Evolutionary conservation across 257 asterid species (phyloP).

Genomic region (Solanum microdontum): DNA sequence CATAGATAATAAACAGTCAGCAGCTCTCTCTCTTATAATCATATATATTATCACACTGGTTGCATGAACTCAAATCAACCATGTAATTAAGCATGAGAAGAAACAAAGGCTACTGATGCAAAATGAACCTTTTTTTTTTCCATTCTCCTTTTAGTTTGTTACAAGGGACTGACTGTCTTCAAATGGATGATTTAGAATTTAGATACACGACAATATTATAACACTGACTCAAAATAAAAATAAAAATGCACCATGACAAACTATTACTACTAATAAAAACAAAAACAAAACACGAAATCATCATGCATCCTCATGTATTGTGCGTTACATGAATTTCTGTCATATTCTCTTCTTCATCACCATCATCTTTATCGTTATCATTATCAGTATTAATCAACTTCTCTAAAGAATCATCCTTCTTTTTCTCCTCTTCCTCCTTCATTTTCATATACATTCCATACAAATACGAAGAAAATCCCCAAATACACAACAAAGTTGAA

Average conservation of each 20-base stretch:
- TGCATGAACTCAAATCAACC: not conserved
- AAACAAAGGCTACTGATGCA: not conserved
- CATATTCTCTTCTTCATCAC: no score
- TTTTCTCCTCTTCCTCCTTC: conserved; percentile 5
- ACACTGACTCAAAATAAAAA: not conserved
- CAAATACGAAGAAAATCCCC: conserved; percentile 65
- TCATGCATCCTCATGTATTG: not conserved
- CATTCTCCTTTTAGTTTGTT: not conserved
- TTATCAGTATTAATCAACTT: not conserved
- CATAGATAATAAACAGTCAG: not conserved
- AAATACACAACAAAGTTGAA: conserved; percentile 42
- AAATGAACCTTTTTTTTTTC: not conserved
- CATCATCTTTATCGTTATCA: no score
- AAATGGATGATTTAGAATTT: not conserved
- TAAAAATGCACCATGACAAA: not conserved
- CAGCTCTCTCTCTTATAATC: no score
- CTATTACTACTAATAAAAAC: not conserved
- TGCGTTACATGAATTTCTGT: conserved; percentile 2
- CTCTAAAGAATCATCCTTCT: not conserved
- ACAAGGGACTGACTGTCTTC: not conserved
- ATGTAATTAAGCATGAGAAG: not conserved
- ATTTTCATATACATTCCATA: conserved; percentile 30
- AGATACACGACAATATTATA: not conserved
- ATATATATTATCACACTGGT: no score
- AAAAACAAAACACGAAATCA: not conserved